Evolutionary conservation across 345 rosid species (phyloP), one percentile per base, ranked within the genome.

Genomic region (Pistacia atlantica): DNA sequence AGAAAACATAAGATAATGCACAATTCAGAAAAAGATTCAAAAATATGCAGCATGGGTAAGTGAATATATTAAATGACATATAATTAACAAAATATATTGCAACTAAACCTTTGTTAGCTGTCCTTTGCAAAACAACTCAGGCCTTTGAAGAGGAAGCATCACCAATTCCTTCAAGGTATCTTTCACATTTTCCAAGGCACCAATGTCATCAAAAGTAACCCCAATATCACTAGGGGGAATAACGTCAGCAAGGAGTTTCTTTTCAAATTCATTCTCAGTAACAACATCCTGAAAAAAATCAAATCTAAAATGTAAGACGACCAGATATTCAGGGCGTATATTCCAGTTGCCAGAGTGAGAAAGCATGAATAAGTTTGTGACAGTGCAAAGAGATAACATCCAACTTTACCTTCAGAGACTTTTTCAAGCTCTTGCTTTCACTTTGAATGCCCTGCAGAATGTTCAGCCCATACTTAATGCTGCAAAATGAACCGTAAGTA

Each of bases 71-170:
- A 13, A 5, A 4, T 4, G 5, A 54, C 14, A 31, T 28, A 33
- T 31, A 22, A 17, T 16, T 2, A 1, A 11, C 16, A 48, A 20
- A 22, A 13, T 25, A 59, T 4, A 37, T 54, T 42, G 46, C 31
- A 72, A 2, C n/a, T 9, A 37, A 67, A 92, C 99, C 97, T 97
- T 97, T 4, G 97, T 97, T 69, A 97, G 87, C 84, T 97, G 98
- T 81, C 99, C 99, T 87, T 92, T 97, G 90, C 92, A 82, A 87
- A 97, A 97, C 79, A 97, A 86, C 80, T 93, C 98, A 13, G 99
- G 99, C 87, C 99, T 90, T 62, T 94, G 97, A 84, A 97, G 98
- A 81, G 99, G 99, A 82, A 97, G 97, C 99, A 97, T 97, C 80
- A 97, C 99, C 88, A 97, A 80, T 88, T 97, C 98, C 90, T 90